Evolutionary conservation across 2,329 filamentous ascomycete species (phyloP).

Genomic region (Colletotrichum ledebouriae): DNA sequence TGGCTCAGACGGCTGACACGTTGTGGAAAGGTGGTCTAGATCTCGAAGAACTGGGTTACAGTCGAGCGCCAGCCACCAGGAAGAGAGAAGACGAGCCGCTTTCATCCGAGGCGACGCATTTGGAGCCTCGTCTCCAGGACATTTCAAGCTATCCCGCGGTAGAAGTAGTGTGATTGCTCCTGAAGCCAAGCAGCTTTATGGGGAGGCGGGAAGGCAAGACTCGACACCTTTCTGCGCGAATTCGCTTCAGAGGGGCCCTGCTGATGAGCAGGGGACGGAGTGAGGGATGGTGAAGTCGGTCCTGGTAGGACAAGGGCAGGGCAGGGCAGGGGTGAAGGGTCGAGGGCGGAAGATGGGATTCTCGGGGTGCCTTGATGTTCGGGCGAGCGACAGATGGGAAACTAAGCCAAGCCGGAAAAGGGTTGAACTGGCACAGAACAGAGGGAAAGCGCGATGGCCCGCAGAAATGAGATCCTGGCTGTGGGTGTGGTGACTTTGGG

Average conservation of each 20-base stretch:
- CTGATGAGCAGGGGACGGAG: neutral
- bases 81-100: conserved; percentile 22
- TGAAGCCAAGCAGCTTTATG: neutral
- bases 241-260: no score
- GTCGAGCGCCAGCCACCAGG: conserved; percentile 17
- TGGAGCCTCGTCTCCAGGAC: conserved; percentile 34
- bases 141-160: conserved; percentile 22
- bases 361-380: conserved; percentile 4
- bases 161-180: neutral
- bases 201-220: neutral
- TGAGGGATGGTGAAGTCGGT: conserved; percentile 7
- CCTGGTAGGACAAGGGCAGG: conserved; percentile 7
- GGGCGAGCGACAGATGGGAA: conserved; percentile 18
- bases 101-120: conserved; percentile 37
- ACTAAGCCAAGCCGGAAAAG: neutral
- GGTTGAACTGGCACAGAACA: neutral
- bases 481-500: neutral
- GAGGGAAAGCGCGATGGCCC: conserved; percentile 13
- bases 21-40: neutral
- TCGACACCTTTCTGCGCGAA: neutral
- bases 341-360: conserved; percentile 17
- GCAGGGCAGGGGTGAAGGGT: conserved; percentile 1
- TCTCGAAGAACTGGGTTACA: neutral
- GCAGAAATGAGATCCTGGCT: conserved; percentile 30
- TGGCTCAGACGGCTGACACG: neutral